These are phyloP conservation scores for Fraxinus latifolia DNA, from an alignment of 305 asterid genomes.

Conservation along the genomic window DNA sequence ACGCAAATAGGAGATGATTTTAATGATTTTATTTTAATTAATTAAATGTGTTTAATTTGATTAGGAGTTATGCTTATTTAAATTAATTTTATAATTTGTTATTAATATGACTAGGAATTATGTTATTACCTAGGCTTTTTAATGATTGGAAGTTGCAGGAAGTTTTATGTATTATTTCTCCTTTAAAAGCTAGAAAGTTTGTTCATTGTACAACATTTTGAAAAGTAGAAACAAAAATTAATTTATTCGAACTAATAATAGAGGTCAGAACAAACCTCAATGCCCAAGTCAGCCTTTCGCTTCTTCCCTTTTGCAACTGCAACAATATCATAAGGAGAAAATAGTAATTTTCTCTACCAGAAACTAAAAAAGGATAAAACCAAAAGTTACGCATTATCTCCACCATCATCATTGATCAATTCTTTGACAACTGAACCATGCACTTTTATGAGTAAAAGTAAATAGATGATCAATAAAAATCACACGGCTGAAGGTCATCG, in stretches of 20 bases:
- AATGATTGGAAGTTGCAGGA: background rate
- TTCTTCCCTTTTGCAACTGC: slow-evolving; percentile 86
- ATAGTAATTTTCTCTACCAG: background rate
- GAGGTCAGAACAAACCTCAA: slow-evolving; percentile 57
- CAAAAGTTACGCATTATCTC: slow-evolving; percentile 3
- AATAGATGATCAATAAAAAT: slow-evolving; percentile 17
- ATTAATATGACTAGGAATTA: background rate
- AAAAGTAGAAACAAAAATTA: background rate
- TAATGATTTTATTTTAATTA: background rate
- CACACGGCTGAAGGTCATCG: background rate
- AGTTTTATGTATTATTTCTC: background rate
- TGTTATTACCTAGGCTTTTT: background rate
- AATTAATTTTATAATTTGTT: background rate
- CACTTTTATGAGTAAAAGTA: slow-evolving; percentile 5
- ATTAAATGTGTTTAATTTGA: background rate
- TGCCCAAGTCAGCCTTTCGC: slow-evolving; percentile 66
- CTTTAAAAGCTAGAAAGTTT: background rate
- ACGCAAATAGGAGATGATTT: background rate
- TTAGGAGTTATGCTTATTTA: background rate
- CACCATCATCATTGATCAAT: background rate
- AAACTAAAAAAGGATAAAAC: slow-evolving; percentile 10
- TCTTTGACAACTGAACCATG: slow-evolving; percentile 14
- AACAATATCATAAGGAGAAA: slow-evolving; percentile 37
- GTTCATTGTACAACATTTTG: background rate
- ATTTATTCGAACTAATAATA: slow-evolving; percentile 1